Conservation (phyloP, 257 asterid genomes). For the Fraxinus americana region DNA sequence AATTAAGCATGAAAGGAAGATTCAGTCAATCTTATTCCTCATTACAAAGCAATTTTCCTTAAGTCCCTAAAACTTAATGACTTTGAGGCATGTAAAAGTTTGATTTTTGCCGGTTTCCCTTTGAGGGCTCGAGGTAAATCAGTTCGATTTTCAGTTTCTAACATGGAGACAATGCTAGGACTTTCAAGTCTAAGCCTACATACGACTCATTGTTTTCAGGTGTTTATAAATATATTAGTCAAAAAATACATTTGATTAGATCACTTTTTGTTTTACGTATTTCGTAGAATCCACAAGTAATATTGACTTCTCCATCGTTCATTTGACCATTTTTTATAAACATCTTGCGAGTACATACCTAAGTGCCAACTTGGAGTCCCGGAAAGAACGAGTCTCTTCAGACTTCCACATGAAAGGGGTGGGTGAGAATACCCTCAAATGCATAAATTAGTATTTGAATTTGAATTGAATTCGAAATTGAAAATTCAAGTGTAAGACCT, state of each 20-base stretch:
- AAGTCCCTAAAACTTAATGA: slow-evolving; percentile 22
- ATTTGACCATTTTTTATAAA: too few relatives aligned
- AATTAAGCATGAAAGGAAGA: not conserved
- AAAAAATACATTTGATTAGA: not conserved
- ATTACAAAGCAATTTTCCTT: slow-evolving; percentile 32
- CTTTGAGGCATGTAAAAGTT: slow-evolving; percentile 7
- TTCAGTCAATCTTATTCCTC: slow-evolving; percentile 23
- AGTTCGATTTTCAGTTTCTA: not conserved
- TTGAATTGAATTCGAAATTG: too few relatives aligned
- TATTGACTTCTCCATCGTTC: too few relatives aligned
- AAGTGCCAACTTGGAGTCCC: slow-evolving; percentile 1
- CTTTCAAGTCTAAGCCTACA: not conserved
- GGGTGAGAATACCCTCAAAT: too few relatives aligned
- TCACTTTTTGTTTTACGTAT: not conserved
- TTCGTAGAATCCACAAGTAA: not conserved
- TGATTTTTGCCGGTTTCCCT: not conserved
- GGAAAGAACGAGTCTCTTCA: not conserved
- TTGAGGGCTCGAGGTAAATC: slow-evolving; percentile 23
- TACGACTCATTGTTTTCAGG: not conserved
- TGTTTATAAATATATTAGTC: not conserved
- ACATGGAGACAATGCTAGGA: not conserved
- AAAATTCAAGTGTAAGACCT: too few relatives aligned
- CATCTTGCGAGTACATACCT: too few relatives aligned
- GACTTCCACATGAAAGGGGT: too few relatives aligned
- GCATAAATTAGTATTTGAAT: too few relatives aligned